Evolutionary conservation across 2,329 filamentous ascomycete species (phyloP), one percentile per base, ranked within the genome.

Genomic region (Sporothrix curviconia): DNA sequence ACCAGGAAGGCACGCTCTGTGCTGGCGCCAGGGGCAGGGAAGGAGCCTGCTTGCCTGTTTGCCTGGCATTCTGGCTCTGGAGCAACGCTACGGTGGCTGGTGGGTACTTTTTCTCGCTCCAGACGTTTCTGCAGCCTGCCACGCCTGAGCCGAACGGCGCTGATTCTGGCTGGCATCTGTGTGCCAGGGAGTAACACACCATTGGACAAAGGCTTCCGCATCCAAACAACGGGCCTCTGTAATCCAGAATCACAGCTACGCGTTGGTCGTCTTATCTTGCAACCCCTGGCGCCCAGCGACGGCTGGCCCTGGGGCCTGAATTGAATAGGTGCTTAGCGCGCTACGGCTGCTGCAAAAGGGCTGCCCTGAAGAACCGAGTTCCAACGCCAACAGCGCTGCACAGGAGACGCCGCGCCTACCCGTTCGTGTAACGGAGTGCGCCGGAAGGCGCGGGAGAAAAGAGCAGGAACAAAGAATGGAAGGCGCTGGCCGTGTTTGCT

Each of bases 221-320:
- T 17, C 28, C 22, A 49, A 49, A 47, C 14, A 32, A 15, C 30
- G 6, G n/a, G n/a, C n/a, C n/a, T n/a, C n/a, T n/a, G n/a, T n/a
- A n/a, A n/a, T n/a, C n/a, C 17, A 11, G 11, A 42, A 42, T 17
- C n/a, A 32, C 28, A 6, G 28, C 28, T 32, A n/a, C n/a, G n/a
- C n/a, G n/a, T n/a, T n/a, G n/a, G 47, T 37, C 47, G 47, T 50
- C 32, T 37, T 50, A 50, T 50, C 32, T 50, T 7, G 47, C 47
- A n/a, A n/a, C 47, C 47, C 47, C 32, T 37, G 47, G 46, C 19
- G 47, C 47, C 47, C 32, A 37, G 19, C 36, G 7, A 32, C 11
- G 6, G 19, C 19, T 24, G 19, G 47, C 19, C 46, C 47, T 50
- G 47, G 47, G 44, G 47, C 47, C 32, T 50, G 47, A 8, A n/a